Conservation (phyloP, 176 grass and related monocot genomes). For the Rhynchospora tenuis region DNA sequence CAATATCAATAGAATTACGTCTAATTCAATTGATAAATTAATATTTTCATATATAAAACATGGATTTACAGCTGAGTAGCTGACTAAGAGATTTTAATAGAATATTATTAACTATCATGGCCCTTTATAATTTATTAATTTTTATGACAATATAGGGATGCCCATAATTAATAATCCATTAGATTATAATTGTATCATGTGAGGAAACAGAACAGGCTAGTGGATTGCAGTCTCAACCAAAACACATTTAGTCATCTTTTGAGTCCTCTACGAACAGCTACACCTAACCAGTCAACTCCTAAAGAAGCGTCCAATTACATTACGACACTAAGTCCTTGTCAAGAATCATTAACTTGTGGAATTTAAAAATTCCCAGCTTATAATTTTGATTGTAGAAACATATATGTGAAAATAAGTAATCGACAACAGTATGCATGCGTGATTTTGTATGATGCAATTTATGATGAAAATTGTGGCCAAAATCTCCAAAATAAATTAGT, state of each 20-base stretch:
- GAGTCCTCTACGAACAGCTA: background rate
- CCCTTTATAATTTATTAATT: background rate
- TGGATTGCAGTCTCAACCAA: background rate
- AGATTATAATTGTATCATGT: background rate
- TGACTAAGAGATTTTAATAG: no score
- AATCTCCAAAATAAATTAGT: background rate
- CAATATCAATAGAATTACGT: background rate
- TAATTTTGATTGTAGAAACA: background rate
- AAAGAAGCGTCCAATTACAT: background rate
- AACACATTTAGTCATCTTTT: background rate
- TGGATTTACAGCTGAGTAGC: no score
- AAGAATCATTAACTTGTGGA: background rate
- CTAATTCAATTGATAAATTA: no score
- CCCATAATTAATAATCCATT: constrained; percentile 4
- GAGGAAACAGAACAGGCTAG: background rate
- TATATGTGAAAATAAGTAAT: background rate
- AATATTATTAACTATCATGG: no score
- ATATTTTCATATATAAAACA: no score
- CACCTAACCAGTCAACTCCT: background rate
- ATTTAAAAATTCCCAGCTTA: background rate
- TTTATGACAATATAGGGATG: background rate
- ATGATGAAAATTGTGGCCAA: background rate
- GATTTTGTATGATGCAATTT: no score
- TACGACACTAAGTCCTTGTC: background rate
- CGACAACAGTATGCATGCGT: no score